phyloP scores from a whole-genome alignment of 352 stramenopile species.

The Phytophthora sansomeana region DNA sequence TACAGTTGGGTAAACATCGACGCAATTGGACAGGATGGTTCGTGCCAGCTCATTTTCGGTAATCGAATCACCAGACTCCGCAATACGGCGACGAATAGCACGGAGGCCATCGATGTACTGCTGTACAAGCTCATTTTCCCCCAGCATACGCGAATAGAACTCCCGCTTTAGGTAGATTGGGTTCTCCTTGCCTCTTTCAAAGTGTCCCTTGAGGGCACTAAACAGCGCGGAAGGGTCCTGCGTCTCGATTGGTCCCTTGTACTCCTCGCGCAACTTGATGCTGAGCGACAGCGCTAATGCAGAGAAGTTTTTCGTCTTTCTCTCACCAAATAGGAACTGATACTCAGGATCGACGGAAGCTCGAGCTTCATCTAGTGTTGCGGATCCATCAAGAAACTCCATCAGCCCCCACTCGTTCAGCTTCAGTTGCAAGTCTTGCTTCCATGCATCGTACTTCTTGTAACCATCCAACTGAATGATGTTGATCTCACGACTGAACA shows the following conservation, averaged over 20 bases:
- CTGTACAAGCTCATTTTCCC: neutral
- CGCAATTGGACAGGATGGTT: no score
- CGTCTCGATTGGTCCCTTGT: neutral
- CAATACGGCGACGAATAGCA: no score
- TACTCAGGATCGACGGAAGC: neutral
- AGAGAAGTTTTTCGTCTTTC: constrained; percentile 2
- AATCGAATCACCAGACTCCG: no score
- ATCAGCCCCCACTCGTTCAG: neutral
- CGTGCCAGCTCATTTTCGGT: no score
- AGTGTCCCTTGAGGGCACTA: no score
- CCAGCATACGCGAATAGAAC: no score
- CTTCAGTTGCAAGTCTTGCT: constrained; percentile 1
- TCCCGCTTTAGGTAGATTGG: no score
- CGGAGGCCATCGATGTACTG: neutral
- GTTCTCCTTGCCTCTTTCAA: no score
- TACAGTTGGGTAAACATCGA: no score
- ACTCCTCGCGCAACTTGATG: neutral
- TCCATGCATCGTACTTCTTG: constrained; percentile 3
- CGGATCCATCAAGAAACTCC: neutral
- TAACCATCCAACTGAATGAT: neutral
- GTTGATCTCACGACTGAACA: neutral
- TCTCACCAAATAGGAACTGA: neutral
- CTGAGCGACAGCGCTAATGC: no score
- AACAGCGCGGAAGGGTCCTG: no score
- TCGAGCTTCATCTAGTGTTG: neutral